Base-by-base conservation (phyloP, 2,329 filamentous ascomycete genomes). In the Zasmidium angulare region DNA sequence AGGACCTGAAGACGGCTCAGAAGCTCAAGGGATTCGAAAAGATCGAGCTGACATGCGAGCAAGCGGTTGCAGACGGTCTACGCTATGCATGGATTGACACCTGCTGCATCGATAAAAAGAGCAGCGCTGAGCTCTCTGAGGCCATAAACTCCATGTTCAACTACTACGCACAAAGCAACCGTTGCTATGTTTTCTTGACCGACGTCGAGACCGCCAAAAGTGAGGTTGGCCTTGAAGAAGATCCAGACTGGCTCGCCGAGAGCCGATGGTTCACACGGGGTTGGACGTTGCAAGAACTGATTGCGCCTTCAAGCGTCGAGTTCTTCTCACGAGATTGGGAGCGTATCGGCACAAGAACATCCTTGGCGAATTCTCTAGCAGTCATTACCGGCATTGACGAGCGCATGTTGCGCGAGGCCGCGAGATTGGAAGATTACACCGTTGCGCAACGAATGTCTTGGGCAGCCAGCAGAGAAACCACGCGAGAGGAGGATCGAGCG, bases 401-500 rank as follows among this genome's bases (percentile, higher is more conserved):
- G 22, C 24, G 9, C 2, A 12, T 59, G 20, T 24, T 50, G 17
- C 29, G 50, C 22, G 29, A 22, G 14, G 21, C 14, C 3, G 19
- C 31, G 10, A 43, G 3, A 17, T 17, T 56, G 2, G n/a, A 51
- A n/a, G 14, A 53, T 9, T 54, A 55, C 53, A 60, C 53, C 31
- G 46, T 59, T 6, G 60, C 60, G 24, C 53, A 69, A 46, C 63
- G 63, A n/a, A 60, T 70, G 48, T 62, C 48, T 14, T 69, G 67
- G 66, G 60, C 62, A 6, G 55, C 36, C 11, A 49, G 36, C 2
- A 50, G 69, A 6, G 21, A 62, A 20, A 69, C 68, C 46, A 66
- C 64, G 21, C 36, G 63, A 12, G 48, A 53, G 40, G 71, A 74
- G 63, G 72, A 74, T 54, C 53, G 31, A 4, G 68, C 70, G 0